phyloP scores from a whole-genome alignment of 768 basidiomycete genomes.

The Pleurotus sapidus region DNA sequence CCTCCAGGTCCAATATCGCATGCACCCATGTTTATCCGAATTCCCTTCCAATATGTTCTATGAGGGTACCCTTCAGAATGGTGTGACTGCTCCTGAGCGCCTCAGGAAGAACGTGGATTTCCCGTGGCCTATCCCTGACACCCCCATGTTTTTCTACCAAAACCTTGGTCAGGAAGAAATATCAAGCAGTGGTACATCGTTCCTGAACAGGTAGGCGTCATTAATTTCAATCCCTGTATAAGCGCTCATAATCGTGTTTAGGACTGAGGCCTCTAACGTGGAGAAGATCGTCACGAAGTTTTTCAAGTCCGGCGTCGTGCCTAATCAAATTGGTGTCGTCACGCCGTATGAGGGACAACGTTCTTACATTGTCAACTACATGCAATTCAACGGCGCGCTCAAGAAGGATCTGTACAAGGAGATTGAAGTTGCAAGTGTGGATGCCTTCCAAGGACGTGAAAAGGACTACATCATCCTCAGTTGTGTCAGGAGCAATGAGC shows the following conservation, averaged over 20 bases:
- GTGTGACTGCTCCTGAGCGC: slow-evolving; percentile 97
- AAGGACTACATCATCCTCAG: slow-evolving; percentile 99
- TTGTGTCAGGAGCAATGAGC: slow-evolving; percentile 98
- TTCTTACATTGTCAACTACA: slow-evolving; percentile 97
- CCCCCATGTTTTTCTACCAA: slow-evolving; percentile 99
- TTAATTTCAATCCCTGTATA: slow-evolving; percentile 14
- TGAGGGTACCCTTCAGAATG: slow-evolving; percentile 97
- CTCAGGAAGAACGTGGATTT: slow-evolving; percentile 98
- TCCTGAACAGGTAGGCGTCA: slow-evolving; percentile 75
- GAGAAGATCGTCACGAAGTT: slow-evolving; percentile 99
- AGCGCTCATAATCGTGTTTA: slow-evolving; percentile 25
- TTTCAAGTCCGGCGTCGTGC: slow-evolving; percentile 98
- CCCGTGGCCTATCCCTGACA: slow-evolving; percentile 96
- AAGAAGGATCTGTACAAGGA: slow-evolving; percentile 99
- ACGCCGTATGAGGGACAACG: slow-evolving; percentile 99
- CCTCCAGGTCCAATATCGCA: slow-evolving; percentile 98
- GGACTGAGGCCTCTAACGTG: slow-evolving; percentile 98
- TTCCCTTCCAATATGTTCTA: slow-evolving; percentile 99
- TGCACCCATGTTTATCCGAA: slow-evolving; percentile 99
- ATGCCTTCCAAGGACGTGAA: slow-evolving; percentile 99
- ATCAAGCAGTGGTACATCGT: slow-evolving; percentile 96
- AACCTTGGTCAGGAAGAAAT: slow-evolving; percentile 99
- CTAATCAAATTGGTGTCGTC: slow-evolving; percentile 94
- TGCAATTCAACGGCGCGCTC: slow-evolving; percentile 99
- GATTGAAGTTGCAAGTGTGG: slow-evolving; percentile 97